A percentile compares a stretch with the other conserved stretches of the same genome.
Conservation (phyloP, 192 early-diverging fungal species). For the Jimgerdemannia lactiflua region DNA sequence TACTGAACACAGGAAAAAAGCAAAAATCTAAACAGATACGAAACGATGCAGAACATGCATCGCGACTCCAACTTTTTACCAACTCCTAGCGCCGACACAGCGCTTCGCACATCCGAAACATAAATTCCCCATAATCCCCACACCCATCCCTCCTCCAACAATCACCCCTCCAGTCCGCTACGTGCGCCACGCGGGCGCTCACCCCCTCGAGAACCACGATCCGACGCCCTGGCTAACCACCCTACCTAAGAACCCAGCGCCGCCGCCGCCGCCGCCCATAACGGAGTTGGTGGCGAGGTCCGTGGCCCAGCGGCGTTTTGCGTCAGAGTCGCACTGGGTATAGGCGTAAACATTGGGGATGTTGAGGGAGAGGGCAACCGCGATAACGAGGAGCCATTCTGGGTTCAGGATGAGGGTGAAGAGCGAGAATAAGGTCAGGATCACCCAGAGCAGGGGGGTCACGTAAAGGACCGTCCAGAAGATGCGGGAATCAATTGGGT, state of each 20-base stretch:
- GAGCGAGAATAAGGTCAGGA: constrained; percentile 78
- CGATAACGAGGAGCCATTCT: constrained; percentile 83
- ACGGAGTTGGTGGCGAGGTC: constrained; percentile 54
- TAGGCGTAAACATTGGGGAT: constrained; percentile 94
- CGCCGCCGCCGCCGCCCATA: constrained; percentile 47
- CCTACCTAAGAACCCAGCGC: constrained; percentile 30
- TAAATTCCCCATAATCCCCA: too few species aligned
- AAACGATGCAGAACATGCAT: too few species aligned
- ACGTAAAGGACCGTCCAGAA: constrained; percentile 94
- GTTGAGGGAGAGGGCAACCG: constrained; percentile 83
- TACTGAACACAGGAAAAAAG: too few species aligned
- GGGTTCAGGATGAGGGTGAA: constrained; percentile 61
- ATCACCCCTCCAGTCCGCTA: too few species aligned
- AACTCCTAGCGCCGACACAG: too few species aligned
- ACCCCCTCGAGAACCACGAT: too few species aligned
- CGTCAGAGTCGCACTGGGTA: constrained; percentile 93
- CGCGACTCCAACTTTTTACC: too few species aligned
- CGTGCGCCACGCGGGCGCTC: too few species aligned
- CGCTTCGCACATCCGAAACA: too few species aligned
- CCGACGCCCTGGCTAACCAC: constrained; percentile 28
- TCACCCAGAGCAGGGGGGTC: constrained; percentile 78
- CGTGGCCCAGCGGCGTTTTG: constrained; percentile 70
- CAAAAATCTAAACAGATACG: too few species aligned
- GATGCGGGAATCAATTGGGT: constrained; percentile 84
- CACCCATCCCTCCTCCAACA: too few species aligned